A percentile compares a stretch with the other conserved stretches of the same genome.
Conservation (phyloP, 768 basidiomycete species). For the Ramaria sp. region DNA sequence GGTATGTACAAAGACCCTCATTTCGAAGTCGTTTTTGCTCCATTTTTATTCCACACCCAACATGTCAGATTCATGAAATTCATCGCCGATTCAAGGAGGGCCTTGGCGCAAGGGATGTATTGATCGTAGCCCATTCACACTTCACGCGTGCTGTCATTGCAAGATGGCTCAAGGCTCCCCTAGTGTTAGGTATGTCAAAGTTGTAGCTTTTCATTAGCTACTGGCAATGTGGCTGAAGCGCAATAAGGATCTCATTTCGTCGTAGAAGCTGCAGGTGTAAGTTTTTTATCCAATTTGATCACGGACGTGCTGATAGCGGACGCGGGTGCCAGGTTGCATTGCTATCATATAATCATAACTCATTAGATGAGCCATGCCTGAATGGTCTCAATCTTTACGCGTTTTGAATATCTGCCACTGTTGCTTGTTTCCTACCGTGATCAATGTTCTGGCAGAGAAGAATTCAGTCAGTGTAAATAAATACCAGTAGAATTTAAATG, state of each 20-base stretch:
- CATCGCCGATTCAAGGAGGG: conserved; percentile 62
- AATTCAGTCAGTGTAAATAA: no score
- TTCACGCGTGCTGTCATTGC: conserved; percentile 68
- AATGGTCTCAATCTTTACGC: conserved; percentile 65
- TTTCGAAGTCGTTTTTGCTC: conserved; percentile 2
- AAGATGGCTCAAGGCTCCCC: conserved; percentile 69
- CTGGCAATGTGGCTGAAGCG: conserved; percentile 10
- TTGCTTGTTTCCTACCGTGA: background rate
- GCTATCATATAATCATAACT: conserved; percentile 75
- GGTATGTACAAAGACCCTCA: conserved; percentile 24
- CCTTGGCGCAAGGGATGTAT: conserved; percentile 59
- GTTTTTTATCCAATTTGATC: conserved; percentile 14
- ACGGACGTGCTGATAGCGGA: conserved; percentile 7
- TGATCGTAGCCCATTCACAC: conserved; percentile 88
- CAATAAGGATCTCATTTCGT: conserved; percentile 61
- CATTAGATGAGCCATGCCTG: conserved; percentile 65
- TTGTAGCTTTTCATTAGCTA: background rate
- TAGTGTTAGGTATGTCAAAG: conserved; percentile 36
- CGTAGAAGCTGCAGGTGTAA: conserved; percentile 75
- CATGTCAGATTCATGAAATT: conserved; percentile 69
- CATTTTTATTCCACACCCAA: background rate
- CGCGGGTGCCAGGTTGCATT: conserved; percentile 47
- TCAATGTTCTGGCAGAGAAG: background rate
- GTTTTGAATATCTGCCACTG: conserved; percentile 12
- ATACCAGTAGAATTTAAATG: no score